Conservation (phyloP, 257 asterid genomes). For the Cinchona pubescens region DNA sequence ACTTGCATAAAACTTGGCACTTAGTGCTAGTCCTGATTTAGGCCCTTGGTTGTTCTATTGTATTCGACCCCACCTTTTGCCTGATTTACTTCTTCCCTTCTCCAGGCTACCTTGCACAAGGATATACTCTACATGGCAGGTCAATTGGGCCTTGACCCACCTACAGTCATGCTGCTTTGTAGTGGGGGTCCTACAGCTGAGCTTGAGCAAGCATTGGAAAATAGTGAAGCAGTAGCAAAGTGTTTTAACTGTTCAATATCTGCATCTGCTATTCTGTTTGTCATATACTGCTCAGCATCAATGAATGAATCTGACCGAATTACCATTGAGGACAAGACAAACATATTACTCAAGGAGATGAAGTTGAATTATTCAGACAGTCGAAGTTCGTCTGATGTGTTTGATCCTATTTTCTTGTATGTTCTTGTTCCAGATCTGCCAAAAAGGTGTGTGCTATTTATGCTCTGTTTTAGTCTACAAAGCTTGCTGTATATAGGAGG, state of each 20-base stretch:
- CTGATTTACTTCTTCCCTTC: slow-evolving; percentile 20
- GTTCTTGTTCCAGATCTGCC: slow-evolving; percentile 94
- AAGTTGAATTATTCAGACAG: slow-evolving; percentile 39
- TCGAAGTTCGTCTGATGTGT: slow-evolving; percentile 35
- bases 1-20: background rate
- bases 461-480: background rate
- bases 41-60: background rate
- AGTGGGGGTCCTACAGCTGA: slow-evolving; percentile 58
- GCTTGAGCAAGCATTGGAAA: slow-evolving; percentile 69
- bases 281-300: slow-evolving; percentile 70
- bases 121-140: slow-evolving; percentile 91
- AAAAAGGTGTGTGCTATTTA: slow-evolving; percentile 54
- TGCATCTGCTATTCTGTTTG: slow-evolving; percentile 51
- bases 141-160: slow-evolving; percentile 91
- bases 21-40: background rate
- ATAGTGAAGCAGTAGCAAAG: slow-evolving; percentile 79
- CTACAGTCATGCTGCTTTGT: slow-evolving; percentile 82
- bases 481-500: background rate
- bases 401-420: slow-evolving; percentile 57
- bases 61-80: background rate
- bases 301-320: slow-evolving; percentile 51
- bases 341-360: slow-evolving; percentile 47
- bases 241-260: slow-evolving; percentile 69
- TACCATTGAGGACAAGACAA: slow-evolving; percentile 54
- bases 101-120: slow-evolving; percentile 83